Base-by-base conservation (phyloP, 495 filamentous ascomycete species). In the Aspergillus sparsus region DNA sequence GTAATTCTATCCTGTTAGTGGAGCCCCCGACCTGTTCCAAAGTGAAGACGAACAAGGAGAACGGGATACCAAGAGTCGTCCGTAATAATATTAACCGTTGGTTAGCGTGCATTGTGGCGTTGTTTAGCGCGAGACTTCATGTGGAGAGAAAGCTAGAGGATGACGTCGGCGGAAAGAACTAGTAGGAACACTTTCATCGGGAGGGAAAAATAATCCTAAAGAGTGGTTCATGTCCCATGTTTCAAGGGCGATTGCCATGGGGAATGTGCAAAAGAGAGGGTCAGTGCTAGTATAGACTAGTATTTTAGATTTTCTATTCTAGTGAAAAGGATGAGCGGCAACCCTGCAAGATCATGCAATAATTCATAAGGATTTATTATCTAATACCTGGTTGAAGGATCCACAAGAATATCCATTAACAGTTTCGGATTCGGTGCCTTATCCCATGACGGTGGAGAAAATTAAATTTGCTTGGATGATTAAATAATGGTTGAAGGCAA, bases 91-190 rank as follows among this genome's bases (percentile, higher is more conserved):
- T 45, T 56, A 55, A 51, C 53, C 57, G 52, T 58, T 54, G 52
- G 47, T 52, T 63, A 60, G 56, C 47, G 61, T 58, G 42, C 46
- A 49, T 44, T 53, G 57, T 63, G 62, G 62, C 56, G 56, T 44
- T 33, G 31, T 50, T 55, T 63, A 63, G 61, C 53, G 52, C 47
- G 18, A 50, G 51, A 37, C 41, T 44, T 58, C 36, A 10, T 59
- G 56, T 52, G 61, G 61, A 53, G 18, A n/a, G 54, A 57, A n/a
- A 42, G 21, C 21, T 27, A 27, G 39, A 13, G 2, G 27, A 35
- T 62, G 60, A 62, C 54, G 60, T 62, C 53, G 60, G n/a, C 13
- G 45, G n/a, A 47, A 47, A 47, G 9, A 27, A 27, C 21, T 27
- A 27, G 21, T 27, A 27, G 21, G 21, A 27, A 27, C 21, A 27